Base-by-base conservation (phyloP, 164 flowering plant genomes). In the Aristolochia californica region DNA sequence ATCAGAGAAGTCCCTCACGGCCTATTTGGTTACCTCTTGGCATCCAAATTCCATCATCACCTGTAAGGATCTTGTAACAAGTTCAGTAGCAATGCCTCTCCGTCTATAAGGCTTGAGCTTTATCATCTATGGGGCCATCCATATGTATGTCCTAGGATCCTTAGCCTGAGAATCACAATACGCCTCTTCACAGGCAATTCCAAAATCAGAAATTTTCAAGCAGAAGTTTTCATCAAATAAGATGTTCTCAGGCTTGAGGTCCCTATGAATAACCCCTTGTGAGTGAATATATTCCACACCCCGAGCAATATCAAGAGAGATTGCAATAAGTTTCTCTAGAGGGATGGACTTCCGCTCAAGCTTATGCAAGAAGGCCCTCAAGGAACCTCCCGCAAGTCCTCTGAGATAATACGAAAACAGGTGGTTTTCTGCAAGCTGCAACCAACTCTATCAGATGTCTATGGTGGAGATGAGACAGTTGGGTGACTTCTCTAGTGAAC, bases 121-220 rank as follows among this genome's bases (percentile, higher is more conserved):
- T 51, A 85, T 87, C 98, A 88, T 81, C 68, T 91, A 96, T 17
- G 98, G 98, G 16, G 98, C 98, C 98, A 91, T 91, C 98, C 98
- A 91, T 0, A 96, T 85, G 50, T 75, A 91, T 21, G 98, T 91
- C 7, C 98, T 96, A 7, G 87, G 88, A 50, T 88, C 97, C 71
- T 85, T 95, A 2, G 78, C 80, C 59, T 85, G 59, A 26, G 71
- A 57, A 71, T 91, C 94, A 74, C 96, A 78, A 54, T 72, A 70
- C 44, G 77, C 83, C 62, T 77, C 95, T n/a, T n/a, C n/a, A n/a
- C n/a, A n/a, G n/a, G n/a, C n/a, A n/a, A n/a, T n/a, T n/a, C n/a
- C n/a, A n/a, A n/a, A n/a, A n/a, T n/a, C n/a, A n/a, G n/a, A n/a
- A n/a, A n/a, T n/a, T n/a, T n/a, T n/a, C n/a, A n/a, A n/a, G n/a